These are phyloP conservation scores for Saccharomycopsis javanensis DNA, from an alignment of 805 yeast genomes.

Conservation along the genomic window DNA sequence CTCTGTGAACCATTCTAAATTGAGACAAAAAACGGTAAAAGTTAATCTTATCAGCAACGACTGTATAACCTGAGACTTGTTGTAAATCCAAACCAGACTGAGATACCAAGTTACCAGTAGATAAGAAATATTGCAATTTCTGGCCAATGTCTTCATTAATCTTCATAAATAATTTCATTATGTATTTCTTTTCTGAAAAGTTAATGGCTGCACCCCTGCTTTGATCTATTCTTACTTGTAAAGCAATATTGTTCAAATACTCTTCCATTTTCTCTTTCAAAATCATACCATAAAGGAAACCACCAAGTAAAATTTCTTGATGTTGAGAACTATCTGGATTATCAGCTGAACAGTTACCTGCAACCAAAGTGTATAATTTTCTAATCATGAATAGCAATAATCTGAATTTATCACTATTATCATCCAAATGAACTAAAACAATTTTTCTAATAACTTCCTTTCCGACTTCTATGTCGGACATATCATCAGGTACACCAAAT, in stretches of 20 bases:
- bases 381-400: slow-evolving; percentile 90
- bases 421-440: slow-evolving; percentile 78
- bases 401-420: slow-evolving; percentile 72
- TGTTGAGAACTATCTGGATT: slow-evolving; percentile 99
- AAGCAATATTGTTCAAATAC: slow-evolving; percentile 61
- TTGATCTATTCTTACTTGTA: slow-evolving; percentile 71
- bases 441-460: slow-evolving; percentile 71
- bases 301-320: slow-evolving; percentile 93
- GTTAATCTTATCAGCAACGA: slow-evolving; percentile 96
- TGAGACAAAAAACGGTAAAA: slow-evolving; percentile 96
- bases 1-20: slow-evolving; percentile 99
- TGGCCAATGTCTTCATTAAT: slow-evolving; percentile 91
- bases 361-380: slow-evolving; percentile 87
- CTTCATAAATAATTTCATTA: slow-evolving; percentile 66
- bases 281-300: slow-evolving; percentile 94
- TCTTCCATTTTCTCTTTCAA: slow-evolving; percentile 94
- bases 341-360: slow-evolving; percentile 94
- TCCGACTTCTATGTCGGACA: slow-evolving; percentile 86
- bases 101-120: slow-evolving; percentile 94
- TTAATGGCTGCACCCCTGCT: slow-evolving; percentile 73
- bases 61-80: slow-evolving; percentile 96
- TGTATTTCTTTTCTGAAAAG: slow-evolving; percentile 75
- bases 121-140: slow-evolving; percentile 85
- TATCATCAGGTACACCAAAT: slow-evolving; percentile 80
- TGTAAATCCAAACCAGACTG: slow-evolving; percentile 97